Evolutionary conservation across 257 asterid species (phyloP).

Genomic region (Solanum chmielewskii): DNA sequence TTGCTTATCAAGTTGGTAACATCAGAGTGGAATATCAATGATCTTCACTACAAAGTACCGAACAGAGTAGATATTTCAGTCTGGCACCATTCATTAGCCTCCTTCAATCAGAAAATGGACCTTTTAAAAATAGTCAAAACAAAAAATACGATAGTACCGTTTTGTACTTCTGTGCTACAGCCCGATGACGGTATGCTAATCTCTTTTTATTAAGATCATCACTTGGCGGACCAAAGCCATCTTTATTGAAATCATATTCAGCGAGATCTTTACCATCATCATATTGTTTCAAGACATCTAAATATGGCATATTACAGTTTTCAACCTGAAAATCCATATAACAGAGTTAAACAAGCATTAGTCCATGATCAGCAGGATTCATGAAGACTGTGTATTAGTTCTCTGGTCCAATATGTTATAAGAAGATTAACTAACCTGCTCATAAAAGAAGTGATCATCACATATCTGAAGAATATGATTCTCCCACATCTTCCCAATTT

Average conservation of each 20-base stretch:
- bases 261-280: slow-evolving; percentile 76
- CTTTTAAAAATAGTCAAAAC: not conserved
- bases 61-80: not conserved
- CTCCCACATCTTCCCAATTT: slow-evolving; percentile 81
- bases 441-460: slow-evolving; percentile 78
- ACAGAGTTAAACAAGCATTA: not conserved
- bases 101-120: not conserved
- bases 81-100: not conserved
- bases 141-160: slow-evolving; percentile 33
- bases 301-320: slow-evolving; percentile 67
- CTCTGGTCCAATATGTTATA: not conserved
- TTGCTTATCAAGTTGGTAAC: not conserved
- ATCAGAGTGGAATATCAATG: not conserved
- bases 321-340: slow-evolving; percentile 44
- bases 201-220: slow-evolving; percentile 60
- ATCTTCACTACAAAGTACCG: not conserved
- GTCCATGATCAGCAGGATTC: not conserved
- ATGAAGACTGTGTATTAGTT: not conserved
- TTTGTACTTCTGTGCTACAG: slow-evolving; percentile 56
- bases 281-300: slow-evolving; percentile 46
- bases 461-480: slow-evolving; percentile 70
- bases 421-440: slow-evolving; percentile 38
- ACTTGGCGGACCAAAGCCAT: slow-evolving; percentile 45
- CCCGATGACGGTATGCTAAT: slow-evolving; percentile 73
- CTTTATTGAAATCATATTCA: slow-evolving; percentile 54